These are phyloP conservation scores for Aspergillus sp. DNA, from an alignment of 2,329 filamentous ascomycete genomes.

Conservation along the genomic window DNA sequence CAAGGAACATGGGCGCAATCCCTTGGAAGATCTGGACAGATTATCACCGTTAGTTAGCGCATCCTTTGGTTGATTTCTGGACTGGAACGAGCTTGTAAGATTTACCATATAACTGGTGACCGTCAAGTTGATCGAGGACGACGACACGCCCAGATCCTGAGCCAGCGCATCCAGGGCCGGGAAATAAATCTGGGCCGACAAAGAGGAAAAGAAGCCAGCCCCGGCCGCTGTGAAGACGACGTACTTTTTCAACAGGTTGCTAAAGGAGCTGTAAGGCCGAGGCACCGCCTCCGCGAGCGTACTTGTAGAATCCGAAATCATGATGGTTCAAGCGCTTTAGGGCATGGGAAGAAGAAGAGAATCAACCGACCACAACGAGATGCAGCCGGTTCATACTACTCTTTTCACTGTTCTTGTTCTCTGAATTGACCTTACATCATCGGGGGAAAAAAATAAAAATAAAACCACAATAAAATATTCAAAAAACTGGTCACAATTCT, in stretches of 20 bases:
- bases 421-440: neutral
- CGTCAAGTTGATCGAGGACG: constrained; percentile 42
- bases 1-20: constrained; percentile 42
- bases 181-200: constrained; percentile 30
- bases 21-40: constrained; percentile 16
- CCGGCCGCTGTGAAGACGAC: no score
- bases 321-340: neutral
- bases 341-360: neutral
- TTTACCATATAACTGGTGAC: constrained; percentile 43
- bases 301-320: constrained; percentile 3
- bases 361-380: neutral
- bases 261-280: no score
- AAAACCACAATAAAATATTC: neutral
- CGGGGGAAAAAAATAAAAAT: neutral
- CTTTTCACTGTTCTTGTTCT: constrained; percentile 1
- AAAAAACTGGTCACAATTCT: neutral
- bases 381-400: neutral
- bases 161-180: constrained; percentile 31
- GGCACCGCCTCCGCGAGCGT: no score
- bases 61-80: neutral
- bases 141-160: constrained; percentile 32
- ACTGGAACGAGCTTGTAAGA: neutral
- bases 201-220: constrained; percentile 24
- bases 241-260: no score
- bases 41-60: constrained; percentile 1